phyloP scores from a whole-genome alignment of 208 protist genomes.

The Acanthamoeba healyi region DNA sequence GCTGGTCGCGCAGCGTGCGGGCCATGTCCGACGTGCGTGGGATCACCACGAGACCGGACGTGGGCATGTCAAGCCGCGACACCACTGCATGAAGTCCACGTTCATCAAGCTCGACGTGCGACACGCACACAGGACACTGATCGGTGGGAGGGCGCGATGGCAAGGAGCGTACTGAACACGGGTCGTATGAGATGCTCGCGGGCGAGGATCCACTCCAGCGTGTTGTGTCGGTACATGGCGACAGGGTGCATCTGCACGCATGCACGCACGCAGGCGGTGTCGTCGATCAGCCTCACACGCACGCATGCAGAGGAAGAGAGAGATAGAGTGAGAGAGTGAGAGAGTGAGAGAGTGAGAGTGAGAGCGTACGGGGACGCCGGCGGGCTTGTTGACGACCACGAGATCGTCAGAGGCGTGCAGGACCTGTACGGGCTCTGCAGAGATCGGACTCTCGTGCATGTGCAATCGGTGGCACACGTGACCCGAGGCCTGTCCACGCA shows the following conservation, averaged over 20 bases:
- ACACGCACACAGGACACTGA: not conserved
- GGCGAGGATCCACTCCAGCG: constrained; percentile 93
- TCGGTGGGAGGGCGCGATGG: too few species aligned
- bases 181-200: constrained; percentile 80
- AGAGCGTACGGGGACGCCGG: constrained; percentile 86
- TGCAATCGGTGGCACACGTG: constrained; percentile 93
- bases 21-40: constrained; percentile 76
- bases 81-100: constrained; percentile 67
- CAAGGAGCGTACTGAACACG: constrained; percentile 5
- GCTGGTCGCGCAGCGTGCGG: constrained; percentile 45
- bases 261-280: not conserved
- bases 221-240: constrained; percentile 94
- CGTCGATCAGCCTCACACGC: not conserved
- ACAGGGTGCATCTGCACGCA: constrained; percentile 90
- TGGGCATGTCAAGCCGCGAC: constrained; percentile 88
- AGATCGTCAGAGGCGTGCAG: constrained; percentile 82
- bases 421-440: constrained; percentile 79
- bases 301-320: too few species aligned
- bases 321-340: too few species aligned
- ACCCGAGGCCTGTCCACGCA: constrained; percentile 87
- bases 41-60: constrained; percentile 87
- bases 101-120: too few species aligned
- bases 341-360: too few species aligned
- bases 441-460: constrained; percentile 94
- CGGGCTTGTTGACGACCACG: constrained; percentile 85